Evolutionary conservation across 352 stramenopile genomes (phyloP).

Genomic region (Phytophthora lateralis): DNA sequence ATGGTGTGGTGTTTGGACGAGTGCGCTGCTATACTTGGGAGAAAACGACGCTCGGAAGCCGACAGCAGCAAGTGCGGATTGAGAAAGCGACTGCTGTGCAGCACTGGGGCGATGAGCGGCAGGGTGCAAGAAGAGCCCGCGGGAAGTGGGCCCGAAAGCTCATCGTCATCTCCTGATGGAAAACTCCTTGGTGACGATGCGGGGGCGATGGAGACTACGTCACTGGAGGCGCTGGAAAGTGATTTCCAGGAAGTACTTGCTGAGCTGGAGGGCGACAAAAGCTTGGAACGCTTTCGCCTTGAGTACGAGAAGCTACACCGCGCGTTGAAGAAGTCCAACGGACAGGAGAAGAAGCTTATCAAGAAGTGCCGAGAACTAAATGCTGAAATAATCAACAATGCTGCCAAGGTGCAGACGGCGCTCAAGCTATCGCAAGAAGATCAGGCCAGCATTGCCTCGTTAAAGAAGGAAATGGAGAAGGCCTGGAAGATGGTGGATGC

Average conservation of each 20-base stretch:
- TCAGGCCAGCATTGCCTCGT: conserved; percentile 90
- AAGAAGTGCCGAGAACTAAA: conserved; percentile 96
- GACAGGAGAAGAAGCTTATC: conserved; percentile 95
- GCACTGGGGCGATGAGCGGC: conserved; percentile 33
- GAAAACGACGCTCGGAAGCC: conserved; percentile 25
- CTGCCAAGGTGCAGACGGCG: conserved; percentile 94
- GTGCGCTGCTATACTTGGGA: conserved; percentile 24
- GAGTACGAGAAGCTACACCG: conserved; percentile 97
- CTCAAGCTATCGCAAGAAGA: conserved; percentile 95
- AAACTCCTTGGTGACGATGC: conserved; percentile 60
- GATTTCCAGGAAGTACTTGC: conserved; percentile 94
- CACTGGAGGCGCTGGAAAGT: conserved; percentile 89
- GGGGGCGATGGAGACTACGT: conserved; percentile 52
- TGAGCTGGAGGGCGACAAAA: conserved; percentile 93
- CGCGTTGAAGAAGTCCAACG: conserved; percentile 93
- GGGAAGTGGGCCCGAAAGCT: conserved; percentile 14
- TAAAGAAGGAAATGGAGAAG: conserved; percentile 97
- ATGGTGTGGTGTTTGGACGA: conserved; percentile 10
- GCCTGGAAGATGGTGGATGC: conserved; percentile 95
- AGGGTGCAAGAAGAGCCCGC: conserved; percentile 12
- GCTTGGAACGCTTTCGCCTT: conserved; percentile 92
- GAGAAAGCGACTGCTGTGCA: conserved; percentile 1
- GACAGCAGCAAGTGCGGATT: conserved; percentile 13
- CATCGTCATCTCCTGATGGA: conserved; percentile 29
- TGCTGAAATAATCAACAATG: conserved; percentile 96